Evolutionary conservation across 75 land plant genomes (phyloP).

Genomic region (Chamaecyparis obtusa): DNA sequence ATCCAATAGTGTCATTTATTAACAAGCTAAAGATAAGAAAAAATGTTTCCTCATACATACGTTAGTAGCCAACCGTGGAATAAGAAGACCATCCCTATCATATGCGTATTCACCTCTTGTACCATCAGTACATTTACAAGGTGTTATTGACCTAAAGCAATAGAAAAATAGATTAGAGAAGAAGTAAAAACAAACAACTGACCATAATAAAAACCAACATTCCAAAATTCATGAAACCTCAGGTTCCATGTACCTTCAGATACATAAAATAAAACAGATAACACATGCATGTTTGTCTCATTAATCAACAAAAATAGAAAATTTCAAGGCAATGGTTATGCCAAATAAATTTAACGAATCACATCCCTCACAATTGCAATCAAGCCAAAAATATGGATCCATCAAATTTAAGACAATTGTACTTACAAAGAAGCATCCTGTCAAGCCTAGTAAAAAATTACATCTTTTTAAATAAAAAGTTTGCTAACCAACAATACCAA

Average conservation of each 20-base stretch:
- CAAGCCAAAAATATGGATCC: not conserved
- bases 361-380: not conserved
- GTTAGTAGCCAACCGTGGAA: slow-evolving; percentile 17
- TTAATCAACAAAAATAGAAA: not conserved
- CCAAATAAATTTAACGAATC: not conserved
- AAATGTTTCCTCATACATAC: slow-evolving; percentile 2
- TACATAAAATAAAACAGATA: not conserved
- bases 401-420: not conserved
- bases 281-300: not conserved
- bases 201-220: not conserved
- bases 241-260: not conserved
- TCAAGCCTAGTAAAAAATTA: not conserved
- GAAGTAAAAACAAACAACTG: not conserved
- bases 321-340: not conserved
- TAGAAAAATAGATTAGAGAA: not conserved
- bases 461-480: not conserved
- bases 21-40: not conserved
- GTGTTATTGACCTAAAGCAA: slow-evolving; percentile 12
- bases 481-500: not conserved
- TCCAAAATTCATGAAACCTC: not conserved
- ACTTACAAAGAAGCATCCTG: not conserved
- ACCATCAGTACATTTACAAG: slow-evolving; percentile 22
- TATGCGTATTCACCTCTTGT: slow-evolving; percentile 24
- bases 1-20: not conserved
- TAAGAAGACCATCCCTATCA: slow-evolving; percentile 17